A percentile compares a stretch with the other conserved stretches of the same genome.
Conservation (phyloP, 345 rosid genomes). For the Euphorbia peplus region DNA sequence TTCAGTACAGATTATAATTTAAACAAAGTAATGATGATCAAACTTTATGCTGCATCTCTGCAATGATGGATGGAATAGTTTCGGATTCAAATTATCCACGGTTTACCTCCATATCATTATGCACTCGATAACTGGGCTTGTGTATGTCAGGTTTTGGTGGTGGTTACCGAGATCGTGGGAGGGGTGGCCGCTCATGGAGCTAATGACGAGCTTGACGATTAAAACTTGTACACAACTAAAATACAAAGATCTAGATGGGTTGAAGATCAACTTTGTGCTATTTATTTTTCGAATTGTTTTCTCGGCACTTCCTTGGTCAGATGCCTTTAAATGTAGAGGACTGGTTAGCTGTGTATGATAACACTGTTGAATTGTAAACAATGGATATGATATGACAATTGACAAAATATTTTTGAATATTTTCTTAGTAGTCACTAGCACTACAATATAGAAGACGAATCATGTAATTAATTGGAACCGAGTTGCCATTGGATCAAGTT, state of each 20-base stretch:
- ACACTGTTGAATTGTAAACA: neutral
- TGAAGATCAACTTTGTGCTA: neutral
- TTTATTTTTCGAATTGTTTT: neutral
- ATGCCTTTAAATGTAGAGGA: neutral
- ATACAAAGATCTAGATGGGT: neutral
- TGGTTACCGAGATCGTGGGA: slow-evolving; percentile 63
- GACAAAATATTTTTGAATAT: neutral
- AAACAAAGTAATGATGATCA: neutral
- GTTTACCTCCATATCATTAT: neutral
- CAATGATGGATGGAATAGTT: neutral
- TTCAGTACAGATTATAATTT: neutral
- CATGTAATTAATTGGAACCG: no score
- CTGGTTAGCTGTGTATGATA: slow-evolving; percentile 15
- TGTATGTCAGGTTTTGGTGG: slow-evolving; percentile 46
- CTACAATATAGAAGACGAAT: no score
- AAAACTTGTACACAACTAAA: neutral
- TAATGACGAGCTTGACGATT: slow-evolving; percentile 8
- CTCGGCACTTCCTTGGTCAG: neutral
- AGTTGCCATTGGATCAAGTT: no score
- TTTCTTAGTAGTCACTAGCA: neutral
- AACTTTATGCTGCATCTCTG: neutral
- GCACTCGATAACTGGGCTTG: neutral
- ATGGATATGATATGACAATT: neutral
- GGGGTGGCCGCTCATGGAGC: slow-evolving; percentile 59
- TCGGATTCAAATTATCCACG: neutral